A percentile compares a stretch with the other conserved stretches of the same genome.
Evolutionary conservation across 75 land plant genomes (phyloP).

Genomic region (Pseudotsuga menziesii): DNA sequence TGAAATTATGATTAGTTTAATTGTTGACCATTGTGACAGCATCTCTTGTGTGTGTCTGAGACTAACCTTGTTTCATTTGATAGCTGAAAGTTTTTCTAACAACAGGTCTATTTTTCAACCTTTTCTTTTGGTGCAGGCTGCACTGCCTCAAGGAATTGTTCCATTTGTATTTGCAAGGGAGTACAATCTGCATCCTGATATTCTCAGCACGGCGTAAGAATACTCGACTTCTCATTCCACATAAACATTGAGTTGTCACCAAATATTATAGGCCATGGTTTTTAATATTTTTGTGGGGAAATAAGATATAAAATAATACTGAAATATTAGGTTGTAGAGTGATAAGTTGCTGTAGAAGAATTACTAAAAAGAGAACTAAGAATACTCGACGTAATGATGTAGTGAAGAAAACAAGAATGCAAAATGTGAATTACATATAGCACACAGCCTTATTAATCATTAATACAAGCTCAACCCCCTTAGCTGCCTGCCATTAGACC

Average conservation of each 20-base stretch:
- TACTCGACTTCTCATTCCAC: not conserved
- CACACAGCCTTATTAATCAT: too few relatives aligned
- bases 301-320: not conserved
- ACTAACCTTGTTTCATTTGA: not conserved
- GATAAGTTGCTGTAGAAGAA: not conserved
- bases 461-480: too few relatives aligned
- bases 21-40: not conserved
- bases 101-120: not conserved
- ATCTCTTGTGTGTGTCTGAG: not conserved
- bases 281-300: not conserved
- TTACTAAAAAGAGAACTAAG: not conserved
- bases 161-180: conserved; percentile 70
- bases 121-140: conserved; percentile 39
- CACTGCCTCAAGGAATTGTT: conserved; percentile 67
- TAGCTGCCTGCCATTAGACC: too few relatives aligned
- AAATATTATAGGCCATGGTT: not conserved
- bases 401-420: not conserved
- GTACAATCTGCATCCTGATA: conserved; percentile 62
- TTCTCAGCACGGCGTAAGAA: conserved; percentile 65
- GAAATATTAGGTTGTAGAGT: not conserved
- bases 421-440: too few relatives aligned
- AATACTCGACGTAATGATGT: not conserved
- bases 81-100: not conserved
- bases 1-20: not conserved
- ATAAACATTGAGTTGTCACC: not conserved